Percentiles rank a stretch among this genome's conserved stretches.
phyloP scores from a whole-genome alignment of 2,329 filamentous ascomycete genomes.

The Onygenales sp. region DNA sequence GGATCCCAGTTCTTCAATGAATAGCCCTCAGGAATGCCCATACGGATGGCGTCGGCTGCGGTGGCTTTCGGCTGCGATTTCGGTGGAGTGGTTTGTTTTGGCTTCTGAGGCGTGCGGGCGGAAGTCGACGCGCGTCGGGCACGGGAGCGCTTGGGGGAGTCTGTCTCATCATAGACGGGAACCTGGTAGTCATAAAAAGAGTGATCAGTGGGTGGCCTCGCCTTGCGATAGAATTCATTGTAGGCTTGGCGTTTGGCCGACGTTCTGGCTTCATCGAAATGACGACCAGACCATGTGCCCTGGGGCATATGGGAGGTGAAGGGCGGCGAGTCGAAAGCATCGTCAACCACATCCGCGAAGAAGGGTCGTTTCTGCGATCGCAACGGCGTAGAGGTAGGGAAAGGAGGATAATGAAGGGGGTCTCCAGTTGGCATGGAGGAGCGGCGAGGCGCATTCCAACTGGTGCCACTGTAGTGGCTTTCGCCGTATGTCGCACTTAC shows the following conservation, averaged over 20 bases:
- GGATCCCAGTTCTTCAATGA: conserved; percentile 99
- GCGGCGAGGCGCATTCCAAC: conserved; percentile 27
- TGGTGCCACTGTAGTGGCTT: background rate
- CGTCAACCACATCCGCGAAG: conserved; percentile 48
- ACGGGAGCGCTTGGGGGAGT: conserved; percentile 39
- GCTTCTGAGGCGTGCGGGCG: conserved; percentile 33
- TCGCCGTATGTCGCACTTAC: conserved; percentile 53
- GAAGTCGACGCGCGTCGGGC: conserved; percentile 47
- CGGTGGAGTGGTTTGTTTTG: conserved; percentile 27
- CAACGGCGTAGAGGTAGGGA: conserved; percentile 14
- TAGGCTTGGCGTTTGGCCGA: conserved; percentile 1
- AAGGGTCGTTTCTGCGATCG: conserved; percentile 42
- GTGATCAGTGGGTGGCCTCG: conserved; percentile 39
- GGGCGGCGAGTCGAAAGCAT: conserved; percentile 40
- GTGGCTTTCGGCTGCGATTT: conserved; percentile 44
- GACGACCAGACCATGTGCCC: conserved; percentile 1
- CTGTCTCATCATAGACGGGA: conserved; percentile 46
- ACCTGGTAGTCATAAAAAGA: conserved; percentile 45
- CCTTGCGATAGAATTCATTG: conserved; percentile 27
- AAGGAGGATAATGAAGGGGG: conserved; percentile 8
- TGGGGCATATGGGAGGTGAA: conserved; percentile 3
- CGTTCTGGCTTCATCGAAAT: conserved; percentile 5
- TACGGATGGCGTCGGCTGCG: conserved; percentile 53
- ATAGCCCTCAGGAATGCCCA: conserved; percentile 76
- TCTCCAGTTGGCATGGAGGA: conserved; percentile 32